Conservation (phyloP, 495 filamentous ascomycete species). For the Talaromyces stipitatus region DNA sequence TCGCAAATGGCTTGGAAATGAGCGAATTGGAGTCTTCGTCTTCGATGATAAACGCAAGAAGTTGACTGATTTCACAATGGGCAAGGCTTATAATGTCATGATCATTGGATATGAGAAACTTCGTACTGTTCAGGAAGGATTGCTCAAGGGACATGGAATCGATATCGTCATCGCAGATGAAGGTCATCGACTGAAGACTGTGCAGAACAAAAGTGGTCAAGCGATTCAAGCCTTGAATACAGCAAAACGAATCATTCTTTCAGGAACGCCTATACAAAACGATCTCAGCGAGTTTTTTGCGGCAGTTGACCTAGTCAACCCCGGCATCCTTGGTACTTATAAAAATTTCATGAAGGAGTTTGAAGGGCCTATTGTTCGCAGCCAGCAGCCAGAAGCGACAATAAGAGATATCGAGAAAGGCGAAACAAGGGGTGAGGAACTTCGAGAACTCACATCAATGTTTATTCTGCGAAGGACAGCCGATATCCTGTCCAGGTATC, state of each 20-base stretch:
- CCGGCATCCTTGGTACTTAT: constrained; percentile 60
- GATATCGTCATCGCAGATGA: constrained; percentile 81
- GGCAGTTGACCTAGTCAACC: constrained; percentile 76
- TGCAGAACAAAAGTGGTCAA: constrained; percentile 71
- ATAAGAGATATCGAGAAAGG: constrained; percentile 65
- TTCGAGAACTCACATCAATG: constrained; percentile 56
- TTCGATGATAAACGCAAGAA: constrained; percentile 59
- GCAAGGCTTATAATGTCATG: constrained; percentile 70
- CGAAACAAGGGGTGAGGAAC: constrained; percentile 59
- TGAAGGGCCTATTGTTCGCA: constrained; percentile 64
- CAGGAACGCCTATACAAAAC: constrained; percentile 75
- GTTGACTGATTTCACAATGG: constrained; percentile 68
- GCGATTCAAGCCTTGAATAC: constrained; percentile 70
- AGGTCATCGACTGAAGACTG: constrained; percentile 73
- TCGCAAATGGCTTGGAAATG: constrained; percentile 72
- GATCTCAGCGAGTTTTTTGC: constrained; percentile 73
- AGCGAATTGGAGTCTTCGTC: constrained; percentile 69
- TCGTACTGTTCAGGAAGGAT: constrained; percentile 57
- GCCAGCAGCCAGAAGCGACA: constrained; percentile 63
- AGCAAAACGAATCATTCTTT: constrained; percentile 58
- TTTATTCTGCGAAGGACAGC: constrained; percentile 76
- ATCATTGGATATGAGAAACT: constrained; percentile 80
- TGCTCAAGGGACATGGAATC: constrained; percentile 54
- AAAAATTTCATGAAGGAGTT: constrained; percentile 66
- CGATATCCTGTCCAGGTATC: constrained; percentile 62